Evolutionary conservation across 192 early-diverging fungal species (phyloP).

Genomic region (Coemansia sp.): DNA sequence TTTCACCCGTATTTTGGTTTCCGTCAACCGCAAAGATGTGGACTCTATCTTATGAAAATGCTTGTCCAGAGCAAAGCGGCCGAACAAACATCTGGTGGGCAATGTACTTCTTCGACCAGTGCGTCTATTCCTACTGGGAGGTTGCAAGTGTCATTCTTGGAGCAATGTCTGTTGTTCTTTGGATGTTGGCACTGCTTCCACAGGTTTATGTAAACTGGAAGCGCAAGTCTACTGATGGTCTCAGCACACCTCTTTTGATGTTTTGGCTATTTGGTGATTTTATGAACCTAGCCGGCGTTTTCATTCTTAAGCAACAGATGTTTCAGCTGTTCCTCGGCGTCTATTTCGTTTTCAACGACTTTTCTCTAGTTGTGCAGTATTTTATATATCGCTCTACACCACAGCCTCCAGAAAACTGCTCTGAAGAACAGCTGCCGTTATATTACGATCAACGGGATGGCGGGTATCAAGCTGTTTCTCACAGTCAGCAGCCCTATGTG

Average conservation of each 20-base stretch:
- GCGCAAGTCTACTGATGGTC: constrained; percentile 21
- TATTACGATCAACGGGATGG: background rate
- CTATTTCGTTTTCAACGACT: constrained; percentile 54
- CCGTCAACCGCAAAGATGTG: background rate
- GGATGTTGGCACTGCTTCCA: constrained; percentile 31
- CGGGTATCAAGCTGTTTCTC: background rate
- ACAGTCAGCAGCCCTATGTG: background rate
- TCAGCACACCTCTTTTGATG: constrained; percentile 17
- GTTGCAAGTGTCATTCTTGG: constrained; percentile 15
- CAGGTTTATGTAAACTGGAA: constrained; percentile 38
- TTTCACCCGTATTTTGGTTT: background rate
- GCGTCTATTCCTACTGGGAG: constrained; percentile 24
- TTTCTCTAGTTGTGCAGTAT: constrained; percentile 38
- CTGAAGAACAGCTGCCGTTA: background rate
- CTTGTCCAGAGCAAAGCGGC: constrained; percentile 19
- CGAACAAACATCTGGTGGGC: constrained; percentile 24
- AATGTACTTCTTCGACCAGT: constrained; percentile 13
- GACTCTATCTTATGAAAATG: background rate
- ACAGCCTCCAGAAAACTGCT: background rate
- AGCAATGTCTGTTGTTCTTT: constrained; percentile 19
- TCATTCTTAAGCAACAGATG: constrained; percentile 70
- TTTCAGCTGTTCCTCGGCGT: constrained; percentile 59
- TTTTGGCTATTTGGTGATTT: constrained; percentile 62
- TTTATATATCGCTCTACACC: constrained; percentile 23
- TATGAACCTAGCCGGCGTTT: constrained; percentile 68